Percentiles rank a stretch among this genome's conserved stretches.
These are phyloP conservation scores for Alternaria gansuensis DNA, from an alignment of 2,329 filamentous ascomycete genomes.

Conservation along the genomic window DNA sequence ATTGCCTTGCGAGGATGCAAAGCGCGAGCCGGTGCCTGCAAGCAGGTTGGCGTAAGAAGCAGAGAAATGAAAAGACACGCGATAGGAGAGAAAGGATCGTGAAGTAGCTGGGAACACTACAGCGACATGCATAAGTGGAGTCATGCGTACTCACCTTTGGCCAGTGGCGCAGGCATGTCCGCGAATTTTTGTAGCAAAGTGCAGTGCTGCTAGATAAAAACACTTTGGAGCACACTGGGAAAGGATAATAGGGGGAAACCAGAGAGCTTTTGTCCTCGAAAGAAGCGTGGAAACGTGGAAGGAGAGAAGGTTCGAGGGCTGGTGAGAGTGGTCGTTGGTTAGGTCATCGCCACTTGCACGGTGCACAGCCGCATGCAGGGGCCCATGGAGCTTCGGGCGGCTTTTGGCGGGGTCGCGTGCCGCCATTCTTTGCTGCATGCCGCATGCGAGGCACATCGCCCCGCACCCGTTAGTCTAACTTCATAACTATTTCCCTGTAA, in stretches of 20 bases:
- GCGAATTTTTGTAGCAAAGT: not conserved
- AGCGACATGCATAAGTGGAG: slow-evolving; percentile 37
- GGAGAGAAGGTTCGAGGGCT: slow-evolving; percentile 11
- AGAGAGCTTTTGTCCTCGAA: not conserved
- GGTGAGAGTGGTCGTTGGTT: slow-evolving; percentile 6
- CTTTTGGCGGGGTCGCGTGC: slow-evolving; percentile 19
- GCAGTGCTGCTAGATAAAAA: not conserved
- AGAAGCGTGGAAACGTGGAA: slow-evolving; percentile 7
- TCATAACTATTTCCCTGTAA: not conserved
- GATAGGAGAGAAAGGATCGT: slow-evolving; percentile 1
- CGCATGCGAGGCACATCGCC: slow-evolving; percentile 9
- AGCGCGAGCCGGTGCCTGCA: slow-evolving; percentile 40
- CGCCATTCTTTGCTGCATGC: slow-evolving; percentile 4
- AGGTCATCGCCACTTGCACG: slow-evolving; percentile 19
- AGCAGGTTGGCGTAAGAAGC: slow-evolving; percentile 43
- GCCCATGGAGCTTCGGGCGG: slow-evolving; percentile 8
- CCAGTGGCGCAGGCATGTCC: slow-evolving; percentile 53
- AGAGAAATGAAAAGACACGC: not conserved
- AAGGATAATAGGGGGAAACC: not conserved
- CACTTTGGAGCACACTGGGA: not conserved
- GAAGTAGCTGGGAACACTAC: slow-evolving; percentile 29
- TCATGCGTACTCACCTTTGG: slow-evolving; percentile 48
- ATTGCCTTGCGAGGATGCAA: slow-evolving; percentile 21
- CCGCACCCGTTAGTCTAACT: not conserved
- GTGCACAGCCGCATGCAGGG: slow-evolving; percentile 23